Evolutionary conservation across 2,329 filamentous ascomycete genomes (phyloP).

Genomic region (Ascochyta koolunga): DNA sequence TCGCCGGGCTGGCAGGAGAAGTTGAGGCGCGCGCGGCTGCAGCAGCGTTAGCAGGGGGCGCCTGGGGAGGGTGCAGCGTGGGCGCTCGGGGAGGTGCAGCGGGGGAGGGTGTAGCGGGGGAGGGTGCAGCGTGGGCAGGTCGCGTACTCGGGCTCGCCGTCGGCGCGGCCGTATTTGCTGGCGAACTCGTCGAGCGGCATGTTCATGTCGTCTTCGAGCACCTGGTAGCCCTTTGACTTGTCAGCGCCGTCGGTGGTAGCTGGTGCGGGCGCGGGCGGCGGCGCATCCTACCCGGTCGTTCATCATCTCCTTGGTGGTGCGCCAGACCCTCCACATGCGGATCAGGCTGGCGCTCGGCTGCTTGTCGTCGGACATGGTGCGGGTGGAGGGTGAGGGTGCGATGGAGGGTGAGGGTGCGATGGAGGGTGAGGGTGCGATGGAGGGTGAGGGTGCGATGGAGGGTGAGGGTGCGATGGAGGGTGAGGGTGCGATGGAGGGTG

Average conservation of each 20-base stretch:
- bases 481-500: too few species aligned
- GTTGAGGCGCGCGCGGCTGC: conserved; percentile 80
- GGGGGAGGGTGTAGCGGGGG: conserved; percentile 18
- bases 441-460: too few species aligned
- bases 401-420: too few species aligned
- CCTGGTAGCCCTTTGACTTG: conserved; percentile 78
- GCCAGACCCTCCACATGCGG: conserved; percentile 91
- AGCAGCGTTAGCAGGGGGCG: conserved; percentile 13
- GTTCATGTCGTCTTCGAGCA: conserved; percentile 86
- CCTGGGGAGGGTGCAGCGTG: conserved; percentile 1
- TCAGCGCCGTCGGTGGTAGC: conserved; percentile 25
- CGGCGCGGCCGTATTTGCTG: conserved; percentile 70
- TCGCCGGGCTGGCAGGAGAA: conserved; percentile 87
- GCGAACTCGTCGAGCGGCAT: conserved; percentile 86
- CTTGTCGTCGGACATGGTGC: conserved; percentile 39
- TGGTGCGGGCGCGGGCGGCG: conserved; percentile 21
- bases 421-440: too few species aligned
- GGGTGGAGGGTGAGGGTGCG: too few species aligned
- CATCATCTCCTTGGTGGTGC: conserved; percentile 94
- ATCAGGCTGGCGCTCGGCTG: conserved; percentile 41
- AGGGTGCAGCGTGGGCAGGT: conserved; percentile 7
- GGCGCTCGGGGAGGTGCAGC: conserved; percentile 13
- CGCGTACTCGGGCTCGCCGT: conserved; percentile 79
- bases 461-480: too few species aligned
- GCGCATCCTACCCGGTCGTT: conserved; percentile 74